Evolutionary conservation across 1,139 yeast genomes (phyloP).

Genomic region (Sugiyamaella xylanicola): DNA sequence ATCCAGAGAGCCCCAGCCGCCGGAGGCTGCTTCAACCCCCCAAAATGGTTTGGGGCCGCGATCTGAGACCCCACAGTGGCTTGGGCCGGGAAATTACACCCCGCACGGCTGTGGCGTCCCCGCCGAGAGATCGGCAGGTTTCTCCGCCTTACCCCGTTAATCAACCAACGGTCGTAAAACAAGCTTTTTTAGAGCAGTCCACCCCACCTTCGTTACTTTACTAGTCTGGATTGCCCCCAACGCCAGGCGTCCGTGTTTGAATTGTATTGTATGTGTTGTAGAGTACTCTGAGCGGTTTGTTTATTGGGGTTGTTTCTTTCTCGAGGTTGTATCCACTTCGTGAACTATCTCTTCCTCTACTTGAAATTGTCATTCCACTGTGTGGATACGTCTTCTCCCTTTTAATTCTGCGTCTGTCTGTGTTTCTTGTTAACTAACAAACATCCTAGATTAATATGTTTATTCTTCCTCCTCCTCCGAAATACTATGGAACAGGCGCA

Average conservation of each 20-base stretch:
- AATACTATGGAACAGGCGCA: slow-evolving; percentile 33
- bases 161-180: slow-evolving; percentile 16
- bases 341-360: too few relatives aligned
- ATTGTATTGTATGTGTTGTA: too few relatives aligned
- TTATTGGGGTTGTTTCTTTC: too few relatives aligned
- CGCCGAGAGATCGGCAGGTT: slow-evolving; percentile 7
- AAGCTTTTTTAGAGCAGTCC: slow-evolving; percentile 2
- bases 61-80: not conserved
- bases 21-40: too few relatives aligned
- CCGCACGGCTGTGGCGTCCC: slow-evolving; percentile 8
- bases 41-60: too few relatives aligned
- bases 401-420: too few relatives aligned
- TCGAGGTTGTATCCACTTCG: too few relatives aligned
- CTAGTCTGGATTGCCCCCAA: not conserved
- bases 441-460: slow-evolving; percentile 27
- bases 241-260: not conserved
- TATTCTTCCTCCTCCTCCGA: slow-evolving; percentile 38
- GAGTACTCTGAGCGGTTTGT: too few relatives aligned
- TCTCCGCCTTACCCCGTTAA: slow-evolving; percentile 18
- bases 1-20: slow-evolving; percentile 1
- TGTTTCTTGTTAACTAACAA: not conserved
- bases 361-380: not conserved
- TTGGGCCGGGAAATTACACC: not conserved
- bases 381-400: too few relatives aligned
- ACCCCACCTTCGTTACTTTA: not conserved